Base-by-base conservation (phyloP, 805 yeast genomes). In the Torulaspora microellipsoides region DNA sequence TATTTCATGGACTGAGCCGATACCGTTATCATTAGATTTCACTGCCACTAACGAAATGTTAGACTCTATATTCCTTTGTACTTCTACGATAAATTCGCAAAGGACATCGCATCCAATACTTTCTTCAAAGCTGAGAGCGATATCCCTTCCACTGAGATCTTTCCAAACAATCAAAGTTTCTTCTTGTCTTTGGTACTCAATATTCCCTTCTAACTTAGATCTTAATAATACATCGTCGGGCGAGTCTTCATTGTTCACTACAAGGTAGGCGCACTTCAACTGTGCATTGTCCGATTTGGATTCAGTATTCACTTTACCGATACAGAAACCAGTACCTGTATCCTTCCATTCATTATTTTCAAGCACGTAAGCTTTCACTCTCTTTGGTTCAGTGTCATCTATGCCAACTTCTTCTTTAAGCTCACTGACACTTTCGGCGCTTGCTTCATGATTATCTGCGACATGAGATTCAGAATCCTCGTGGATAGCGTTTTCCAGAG, bases 161-260 rank as follows among this genome's bases (percentile, higher is more conserved):
- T 95, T 85, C 98, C 98, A 91, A 15, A 91, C 96, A 8, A 91
- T 87, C 37, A 91, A 69, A 0, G 97, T 89, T 46, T 89, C 97
- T 59, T 89, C 96, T 58, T 93, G 98, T 57, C 95, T 76, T 60
- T 91, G 97, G 60, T 85, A 91, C 53, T 85, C 95, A 3, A 81
- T 82, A 25, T 77, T 66, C 0, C 95, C 95, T 54, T 77, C 81
- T n/a, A 91, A 70, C 46, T 64, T 72, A 4, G 90, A 78, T 55
- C 77, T 75, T 32, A 91, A 66, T 15, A 91, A 67, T 9, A 78
- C 67, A 25, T 81, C 80, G 2, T 71, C 67, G 5, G 78, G 69
- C 46, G 82, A 73, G 25, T 74, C 68, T 60, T 89, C 96, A 62
- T 82, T 81, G 42, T 79, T 71, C 11, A 91, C 97, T 13, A 82